A percentile compares a stretch with the other conserved stretches of the same genome.
These are phyloP conservation scores for Funneliformis mosseae DNA, from an alignment of 192 early-diverging fungal species.

Conservation along the genomic window DNA sequence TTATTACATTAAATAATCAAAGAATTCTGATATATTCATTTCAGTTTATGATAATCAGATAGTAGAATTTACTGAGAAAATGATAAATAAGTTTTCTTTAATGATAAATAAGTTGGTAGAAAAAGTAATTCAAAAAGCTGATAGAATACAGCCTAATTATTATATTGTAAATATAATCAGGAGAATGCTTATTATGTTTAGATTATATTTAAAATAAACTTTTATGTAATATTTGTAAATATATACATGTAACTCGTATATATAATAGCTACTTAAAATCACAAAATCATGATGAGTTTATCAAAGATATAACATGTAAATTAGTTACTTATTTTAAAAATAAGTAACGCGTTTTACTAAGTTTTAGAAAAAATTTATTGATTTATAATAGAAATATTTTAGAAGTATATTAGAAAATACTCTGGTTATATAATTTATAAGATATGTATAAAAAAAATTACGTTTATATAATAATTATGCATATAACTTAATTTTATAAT, in stretches of 20 bases:
- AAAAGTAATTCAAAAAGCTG: background rate
- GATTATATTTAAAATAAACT: background rate
- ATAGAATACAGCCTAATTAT: background rate
- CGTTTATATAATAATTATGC: background rate
- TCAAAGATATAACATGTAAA: background rate
- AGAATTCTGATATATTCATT: background rate
- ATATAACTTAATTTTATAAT: background rate
- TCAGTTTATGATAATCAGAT: background rate
- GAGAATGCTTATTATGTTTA: background rate
- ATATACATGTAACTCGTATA: background rate
- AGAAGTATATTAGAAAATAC: background rate
- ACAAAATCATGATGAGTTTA: background rate
- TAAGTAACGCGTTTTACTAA: background rate
- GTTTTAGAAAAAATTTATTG: background rate
- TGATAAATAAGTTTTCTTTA: background rate
- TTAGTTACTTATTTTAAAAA: conserved; percentile 18
- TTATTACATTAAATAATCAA: background rate
- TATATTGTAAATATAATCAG: conserved; percentile 7
- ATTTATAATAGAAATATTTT: background rate
- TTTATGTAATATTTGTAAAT: conserved; percentile 3
- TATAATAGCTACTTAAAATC: background rate
- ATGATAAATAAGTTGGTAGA: background rate
- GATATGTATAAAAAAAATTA: background rate
- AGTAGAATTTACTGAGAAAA: background rate
- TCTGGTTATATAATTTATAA: background rate